Evolutionary conservation across 495 filamentous ascomycete genomes (phyloP), one percentile per base, ranked within the genome.

Genomic region (Letharia columbiana): DNA sequence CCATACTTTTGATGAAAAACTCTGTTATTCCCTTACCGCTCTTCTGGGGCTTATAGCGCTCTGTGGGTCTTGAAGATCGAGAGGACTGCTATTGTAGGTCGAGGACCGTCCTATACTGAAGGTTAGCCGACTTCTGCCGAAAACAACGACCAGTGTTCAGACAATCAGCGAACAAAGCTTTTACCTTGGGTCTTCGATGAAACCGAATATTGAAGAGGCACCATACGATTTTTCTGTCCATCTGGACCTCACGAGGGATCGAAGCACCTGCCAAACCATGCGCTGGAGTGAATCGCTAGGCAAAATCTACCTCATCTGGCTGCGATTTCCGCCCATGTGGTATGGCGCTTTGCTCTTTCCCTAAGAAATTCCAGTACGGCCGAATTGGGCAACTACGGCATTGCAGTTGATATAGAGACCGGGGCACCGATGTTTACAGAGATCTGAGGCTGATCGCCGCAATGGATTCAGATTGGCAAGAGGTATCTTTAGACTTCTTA

Each of bases 391-490:
- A 42, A 45, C 45, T 2, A 17, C 23, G 23, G 15, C 23, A 15
- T 7, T 59, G 28, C 10, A 18, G 11, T 31, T 45, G 28, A 8
- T 37, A 35, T 8, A 37, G 28, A 35, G 1, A 13, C 41, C 28
- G 8, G 13, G 41, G 44, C 6, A 9, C n/a, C 13, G 33, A 62
- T 44, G 42, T 41, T 60, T 31, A 15, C 18, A 45, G 40, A 35
- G 18, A 10, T 60, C 64, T 40, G 60, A 67, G 40, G 41, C 61
- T 31, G 42, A 49, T 44, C 44, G 50, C 61, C 42, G 66, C 15
- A 64, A 71, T 66, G 70, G 68, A 66, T 59, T 61, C 65, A 60
- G 68, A 62, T 63, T 69, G 59, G 69, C 70, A 61, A 64, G 69
- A 65, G 67, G 69, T 71, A 62, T 5, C 28, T 13, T 12, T 13